Evolutionary conservation across 192 early-diverging fungal genomes (phyloP), one percentile per base, ranked within the genome.

Genomic region (Entrophospora sp.): DNA sequence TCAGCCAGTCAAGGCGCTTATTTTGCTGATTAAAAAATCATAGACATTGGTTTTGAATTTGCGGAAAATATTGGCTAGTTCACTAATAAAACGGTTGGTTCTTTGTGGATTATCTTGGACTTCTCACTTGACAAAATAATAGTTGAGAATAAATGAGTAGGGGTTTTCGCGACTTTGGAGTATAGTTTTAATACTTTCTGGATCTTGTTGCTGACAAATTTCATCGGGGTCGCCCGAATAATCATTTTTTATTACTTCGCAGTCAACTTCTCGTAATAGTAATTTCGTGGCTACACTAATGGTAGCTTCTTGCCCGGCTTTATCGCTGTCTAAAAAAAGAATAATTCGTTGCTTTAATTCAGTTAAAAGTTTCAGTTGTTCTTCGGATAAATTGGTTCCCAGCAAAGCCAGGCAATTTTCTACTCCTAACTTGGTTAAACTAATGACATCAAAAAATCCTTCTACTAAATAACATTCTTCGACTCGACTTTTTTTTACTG

Each of bases 401-500:
- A 49, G 20, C 48, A 49, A 24, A 49, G 48, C 48, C 48, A 49
- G n/a, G 24, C 48, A 49, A 49, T 49, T 49, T 49, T 49, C 48
- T 22, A 49, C 24, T 49, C 48, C 48, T 49, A 49, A 49, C 20
- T 49, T 49, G 24, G n/a, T 49, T n/a, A 49, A 49, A 22, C 48
- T 49, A 49, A 49, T 49, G 48, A 49, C 48, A 24, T 49, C 48
- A 49, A 49, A 49, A 49, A 49, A 49, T n/a, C 48, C 48, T 49
- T 49, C 48, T 49, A 49, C 48, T 49, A 49, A 49, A 49, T 49
- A 49, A 49, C 48, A 49, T 49, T 49, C 48, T 49, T 49, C 48
- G 5, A 7, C 20, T 22, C 48, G 48, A 24, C 12, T 52, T 52
- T 52, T 52, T 52, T 52, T 52, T 52, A 24, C 48, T 49, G 48